Evolutionary conservation across 1,284 basidiomycete species (phyloP).

Genomic region (Psilocybe mexicana): DNA sequence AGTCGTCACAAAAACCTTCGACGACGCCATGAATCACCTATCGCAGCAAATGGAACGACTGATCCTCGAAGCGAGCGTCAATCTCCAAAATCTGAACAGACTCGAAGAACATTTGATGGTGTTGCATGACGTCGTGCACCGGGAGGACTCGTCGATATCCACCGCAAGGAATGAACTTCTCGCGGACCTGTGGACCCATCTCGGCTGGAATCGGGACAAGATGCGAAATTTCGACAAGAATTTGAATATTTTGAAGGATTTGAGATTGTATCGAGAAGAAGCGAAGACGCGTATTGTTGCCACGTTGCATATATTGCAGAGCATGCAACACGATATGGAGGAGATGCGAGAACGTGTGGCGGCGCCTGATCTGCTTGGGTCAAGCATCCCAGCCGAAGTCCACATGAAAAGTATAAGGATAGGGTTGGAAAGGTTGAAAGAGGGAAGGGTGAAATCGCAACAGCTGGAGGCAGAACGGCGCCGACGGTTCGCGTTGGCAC

Average conservation of each 20-base stretch:
- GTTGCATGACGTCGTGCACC: slow-evolving; percentile 56
- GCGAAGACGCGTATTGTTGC: slow-evolving; percentile 64
- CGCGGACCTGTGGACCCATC: slow-evolving; percentile 62
- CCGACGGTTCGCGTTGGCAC: slow-evolving; percentile 31
- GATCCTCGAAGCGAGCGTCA: slow-evolving; percentile 61
- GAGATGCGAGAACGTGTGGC: slow-evolving; percentile 68
- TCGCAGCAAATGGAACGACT: slow-evolving; percentile 53
- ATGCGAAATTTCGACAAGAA: slow-evolving; percentile 51
- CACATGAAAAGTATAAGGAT: slow-evolving; percentile 68
- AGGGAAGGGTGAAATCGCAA: slow-evolving; percentile 50
- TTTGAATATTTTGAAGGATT: slow-evolving; percentile 50
- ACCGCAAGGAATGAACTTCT: slow-evolving; percentile 54
- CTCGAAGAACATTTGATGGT: slow-evolving; percentile 59
- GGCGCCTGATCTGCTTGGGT: slow-evolving; percentile 58
- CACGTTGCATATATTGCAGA: slow-evolving; percentile 57
- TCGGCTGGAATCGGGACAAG: slow-evolving; percentile 57
- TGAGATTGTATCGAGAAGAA: slow-evolving; percentile 55
- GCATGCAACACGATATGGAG: slow-evolving; percentile 71
- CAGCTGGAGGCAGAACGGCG: slow-evolving; percentile 38
- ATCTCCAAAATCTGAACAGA: slow-evolving; percentile 51
- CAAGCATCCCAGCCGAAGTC: slow-evolving; percentile 63
- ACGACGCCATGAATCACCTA: slow-evolving; percentile 60
- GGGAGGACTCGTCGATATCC: slow-evolving; percentile 52
- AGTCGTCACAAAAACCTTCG: slow-evolving; percentile 53
- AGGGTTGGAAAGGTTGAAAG: slow-evolving; percentile 63